Conservation (phyloP, 164 flowering plant species). For the Piper longum region DNA sequence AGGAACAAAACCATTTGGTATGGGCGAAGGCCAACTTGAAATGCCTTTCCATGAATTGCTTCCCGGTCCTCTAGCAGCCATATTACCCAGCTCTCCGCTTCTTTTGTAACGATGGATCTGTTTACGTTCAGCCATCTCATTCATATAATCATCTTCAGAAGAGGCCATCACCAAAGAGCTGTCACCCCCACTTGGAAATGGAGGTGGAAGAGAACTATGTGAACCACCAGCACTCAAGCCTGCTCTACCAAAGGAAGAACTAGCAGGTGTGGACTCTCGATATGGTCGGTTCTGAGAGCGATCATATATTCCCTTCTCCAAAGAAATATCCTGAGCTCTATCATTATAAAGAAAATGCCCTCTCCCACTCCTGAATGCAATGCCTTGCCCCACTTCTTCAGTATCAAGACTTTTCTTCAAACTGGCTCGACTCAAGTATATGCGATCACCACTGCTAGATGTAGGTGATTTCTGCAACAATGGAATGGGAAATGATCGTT, state of each 20-base stretch:
- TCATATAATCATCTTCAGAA: conserved; percentile 47
- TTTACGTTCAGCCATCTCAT: conserved; percentile 12
- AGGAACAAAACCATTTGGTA: conserved; percentile 65
- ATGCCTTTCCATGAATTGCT: conserved; percentile 67
- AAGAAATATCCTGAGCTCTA: conserved; percentile 32
- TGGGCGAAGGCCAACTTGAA: conserved; percentile 64
- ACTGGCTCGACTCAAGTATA: conserved; percentile 27
- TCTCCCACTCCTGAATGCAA: conserved; percentile 37
- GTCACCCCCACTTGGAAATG: conserved; percentile 6
- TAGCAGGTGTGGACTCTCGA: conserved; percentile 28
- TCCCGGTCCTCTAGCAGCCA: conserved; percentile 38
- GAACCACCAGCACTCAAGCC: conserved; percentile 24
- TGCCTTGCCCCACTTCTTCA: conserved; percentile 46
- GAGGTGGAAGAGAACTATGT: conserved; percentile 28
- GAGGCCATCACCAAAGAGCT: conserved; percentile 6
- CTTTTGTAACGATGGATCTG: conserved; percentile 37
- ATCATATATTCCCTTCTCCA: conserved; percentile 29
- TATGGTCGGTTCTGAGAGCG: conserved; percentile 19
- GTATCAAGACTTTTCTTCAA: conserved; percentile 40
- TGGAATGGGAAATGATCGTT: conserved; percentile 36
- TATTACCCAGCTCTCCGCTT: conserved; percentile 31
- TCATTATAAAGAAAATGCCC: conserved; percentile 36
- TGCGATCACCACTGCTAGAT: conserved; percentile 43
- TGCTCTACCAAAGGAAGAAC: conserved; percentile 31
- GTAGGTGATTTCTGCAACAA: conserved; percentile 55